A percentile compares a stretch with the other conserved stretches of the same genome.
These are phyloP conservation scores for Lipomyces yamadae DNA, from an alignment of 805 yeast species.

Conservation along the genomic window DNA sequence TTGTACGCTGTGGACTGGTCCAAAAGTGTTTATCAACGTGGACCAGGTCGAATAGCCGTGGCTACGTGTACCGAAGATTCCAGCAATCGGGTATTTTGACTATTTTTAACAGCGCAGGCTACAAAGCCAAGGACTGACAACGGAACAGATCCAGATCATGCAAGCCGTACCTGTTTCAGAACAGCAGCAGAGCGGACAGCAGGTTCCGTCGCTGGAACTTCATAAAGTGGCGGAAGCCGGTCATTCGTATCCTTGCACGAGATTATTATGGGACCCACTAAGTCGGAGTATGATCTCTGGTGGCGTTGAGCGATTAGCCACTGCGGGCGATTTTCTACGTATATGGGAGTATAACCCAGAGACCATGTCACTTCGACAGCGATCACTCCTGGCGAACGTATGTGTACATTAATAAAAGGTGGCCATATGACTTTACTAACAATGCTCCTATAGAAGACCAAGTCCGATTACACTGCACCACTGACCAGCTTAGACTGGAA, in stretches of 20 bases:
- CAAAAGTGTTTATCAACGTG: constrained; percentile 42
- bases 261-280: constrained; percentile 72
- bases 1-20: constrained; percentile 61
- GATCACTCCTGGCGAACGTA: constrained; percentile 48
- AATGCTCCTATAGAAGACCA: constrained; percentile 41
- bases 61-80: constrained; percentile 81
- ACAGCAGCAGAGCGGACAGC: constrained; percentile 41
- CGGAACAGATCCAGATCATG: constrained; percentile 40
- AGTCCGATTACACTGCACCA: constrained; percentile 69
- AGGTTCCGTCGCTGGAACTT: constrained; percentile 48
- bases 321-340: constrained; percentile 73
- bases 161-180: constrained; percentile 33
- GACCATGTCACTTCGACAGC: constrained; percentile 48
- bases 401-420: not conserved
- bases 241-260: constrained; percentile 71
- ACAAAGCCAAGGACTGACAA: not conserved
- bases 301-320: constrained; percentile 57
- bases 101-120: not conserved
- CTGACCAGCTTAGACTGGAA: constrained; percentile 96
- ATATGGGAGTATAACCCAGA: constrained; percentile 58
- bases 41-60: constrained; percentile 61
- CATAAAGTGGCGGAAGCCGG: constrained; percentile 56
- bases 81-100: constrained; percentile 57
- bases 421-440: not conserved
- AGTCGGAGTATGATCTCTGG: constrained; percentile 37